These are phyloP conservation scores for Brassica incana DNA, from an alignment of 345 rosid genomes.

Conservation along the genomic window DNA sequence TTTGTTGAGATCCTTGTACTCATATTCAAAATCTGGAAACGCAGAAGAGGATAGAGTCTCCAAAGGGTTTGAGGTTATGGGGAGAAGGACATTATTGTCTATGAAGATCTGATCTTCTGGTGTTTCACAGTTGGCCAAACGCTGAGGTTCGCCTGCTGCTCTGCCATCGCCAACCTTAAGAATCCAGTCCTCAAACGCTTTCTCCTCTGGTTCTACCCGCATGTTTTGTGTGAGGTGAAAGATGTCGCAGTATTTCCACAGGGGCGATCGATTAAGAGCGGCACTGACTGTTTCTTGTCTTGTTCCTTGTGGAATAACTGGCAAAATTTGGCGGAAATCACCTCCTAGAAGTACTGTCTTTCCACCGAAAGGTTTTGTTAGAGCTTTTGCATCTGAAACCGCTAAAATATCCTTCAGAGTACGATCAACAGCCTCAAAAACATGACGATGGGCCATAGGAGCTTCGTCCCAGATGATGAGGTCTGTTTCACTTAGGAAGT, in stretches of 20 bases:
- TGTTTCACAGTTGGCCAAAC: too few relatives aligned
- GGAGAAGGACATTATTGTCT: background rate
- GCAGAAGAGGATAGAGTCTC: too few relatives aligned
- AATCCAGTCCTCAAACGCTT: background rate
- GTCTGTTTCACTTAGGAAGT: background rate
- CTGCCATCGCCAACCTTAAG: background rate
- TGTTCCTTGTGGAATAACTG: background rate
- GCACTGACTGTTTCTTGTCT: background rate
- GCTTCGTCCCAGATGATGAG: background rate
- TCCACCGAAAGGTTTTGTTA: too few relatives aligned
- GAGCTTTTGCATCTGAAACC: background rate
- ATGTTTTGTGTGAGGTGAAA: background rate
- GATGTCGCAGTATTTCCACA: background rate
- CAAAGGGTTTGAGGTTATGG: background rate
- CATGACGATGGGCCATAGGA: background rate
- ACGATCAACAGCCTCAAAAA: background rate
- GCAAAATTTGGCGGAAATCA: background rate
- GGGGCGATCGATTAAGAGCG: background rate
- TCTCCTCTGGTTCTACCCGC: background rate
- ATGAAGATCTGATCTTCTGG: too few relatives aligned
- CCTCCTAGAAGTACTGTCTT: too few relatives aligned
- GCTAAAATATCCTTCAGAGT: background rate
- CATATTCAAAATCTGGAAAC: too few relatives aligned
- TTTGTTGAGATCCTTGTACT: too few relatives aligned
- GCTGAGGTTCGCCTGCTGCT: too few relatives aligned